These are phyloP conservation scores for Magnaporthiopsis rhizophila DNA, from an alignment of 2,329 filamentous ascomycete genomes.

Conservation along the genomic window DNA sequence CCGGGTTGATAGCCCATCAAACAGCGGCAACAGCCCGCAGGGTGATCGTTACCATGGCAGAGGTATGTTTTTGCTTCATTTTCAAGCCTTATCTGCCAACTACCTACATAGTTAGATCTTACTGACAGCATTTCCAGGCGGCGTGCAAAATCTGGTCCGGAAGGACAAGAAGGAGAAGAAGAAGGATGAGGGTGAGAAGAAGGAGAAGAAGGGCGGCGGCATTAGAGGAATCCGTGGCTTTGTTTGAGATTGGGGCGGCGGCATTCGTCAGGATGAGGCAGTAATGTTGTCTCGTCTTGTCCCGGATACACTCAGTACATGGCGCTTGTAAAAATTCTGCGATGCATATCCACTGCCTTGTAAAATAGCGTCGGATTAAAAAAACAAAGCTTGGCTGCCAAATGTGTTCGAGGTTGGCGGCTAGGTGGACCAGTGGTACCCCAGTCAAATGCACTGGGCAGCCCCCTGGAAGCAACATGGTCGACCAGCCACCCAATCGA, in stretches of 20 bases:
- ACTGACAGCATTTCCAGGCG: constrained; percentile 33
- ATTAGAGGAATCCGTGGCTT: constrained; percentile 31
- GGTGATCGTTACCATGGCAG: constrained; percentile 34
- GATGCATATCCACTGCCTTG: too few species aligned
- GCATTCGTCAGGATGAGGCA: too few species aligned
- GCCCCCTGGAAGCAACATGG: not conserved
- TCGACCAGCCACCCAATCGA: not conserved
- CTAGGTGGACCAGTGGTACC: not conserved
- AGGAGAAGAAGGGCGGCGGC: constrained; percentile 31
- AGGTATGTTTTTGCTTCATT: constrained; percentile 30
- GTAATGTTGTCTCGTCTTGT: too few species aligned
- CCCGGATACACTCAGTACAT: too few species aligned
- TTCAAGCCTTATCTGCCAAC: too few species aligned
- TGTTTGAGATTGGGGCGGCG: constrained; percentile 14
- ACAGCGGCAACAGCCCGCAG: constrained; percentile 27
- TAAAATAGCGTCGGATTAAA: too few species aligned
- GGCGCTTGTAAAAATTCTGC: too few species aligned
- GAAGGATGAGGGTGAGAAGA: constrained; percentile 33
- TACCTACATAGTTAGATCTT: too few species aligned
- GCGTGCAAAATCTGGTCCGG: constrained; percentile 37
- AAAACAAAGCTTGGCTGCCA: too few species aligned
- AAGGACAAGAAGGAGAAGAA: constrained; percentile 44
- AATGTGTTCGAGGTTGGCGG: too few species aligned
- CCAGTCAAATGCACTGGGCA: not conserved
- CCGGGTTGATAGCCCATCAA: constrained; percentile 9